These are phyloP conservation scores for Caryopteris hybrid DNA, from an alignment of 305 asterid genomes.

Conservation along the genomic window DNA sequence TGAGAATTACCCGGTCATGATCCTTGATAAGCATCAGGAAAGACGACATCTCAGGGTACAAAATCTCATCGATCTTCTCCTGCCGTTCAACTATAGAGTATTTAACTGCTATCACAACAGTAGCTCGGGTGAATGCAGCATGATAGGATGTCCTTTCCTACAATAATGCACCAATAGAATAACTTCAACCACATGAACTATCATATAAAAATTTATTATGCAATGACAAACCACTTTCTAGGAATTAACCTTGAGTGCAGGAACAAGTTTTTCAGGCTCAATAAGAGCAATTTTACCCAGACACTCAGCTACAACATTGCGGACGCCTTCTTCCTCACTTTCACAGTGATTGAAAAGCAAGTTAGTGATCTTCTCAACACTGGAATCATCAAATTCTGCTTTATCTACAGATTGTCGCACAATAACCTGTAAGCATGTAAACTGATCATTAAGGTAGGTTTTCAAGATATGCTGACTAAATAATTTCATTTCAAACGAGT, in stretches of 20 bases:
- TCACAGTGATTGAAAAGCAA: constrained; percentile 96
- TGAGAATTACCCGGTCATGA: constrained; percentile 68
- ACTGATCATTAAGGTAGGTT: constrained; percentile 9
- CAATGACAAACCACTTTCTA: constrained; percentile 14
- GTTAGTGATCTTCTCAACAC: constrained; percentile 87
- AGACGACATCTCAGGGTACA: constrained; percentile 81
- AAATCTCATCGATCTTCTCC: constrained; percentile 87
- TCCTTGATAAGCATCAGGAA: constrained; percentile 97
- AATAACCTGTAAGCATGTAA: constrained; percentile 62
- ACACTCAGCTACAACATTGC: constrained; percentile 99
- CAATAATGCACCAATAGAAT: constrained; percentile 26
- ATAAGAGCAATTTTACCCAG: constrained; percentile 98
- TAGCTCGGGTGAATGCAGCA: constrained; percentile 96
- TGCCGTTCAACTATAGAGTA: constrained; percentile 94
- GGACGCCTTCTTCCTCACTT: constrained; percentile 99
- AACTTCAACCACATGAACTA: constrained; percentile 13
- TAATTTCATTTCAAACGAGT: constrained; percentile 5
- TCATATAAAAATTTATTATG: background rate
- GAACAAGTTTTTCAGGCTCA: constrained; percentile 93
- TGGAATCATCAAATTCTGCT: constrained; percentile 93
- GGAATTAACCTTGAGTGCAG: constrained; percentile 81
- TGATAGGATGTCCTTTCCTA: constrained; percentile 81
- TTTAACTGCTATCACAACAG: constrained; percentile 90
- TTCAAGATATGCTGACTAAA: background rate
- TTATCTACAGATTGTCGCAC: constrained; percentile 98